Evolutionary conservation across 2,329 filamentous ascomycete species (phyloP), one percentile per base, ranked within the genome.

Genomic region (Diaporthe nobilis): DNA sequence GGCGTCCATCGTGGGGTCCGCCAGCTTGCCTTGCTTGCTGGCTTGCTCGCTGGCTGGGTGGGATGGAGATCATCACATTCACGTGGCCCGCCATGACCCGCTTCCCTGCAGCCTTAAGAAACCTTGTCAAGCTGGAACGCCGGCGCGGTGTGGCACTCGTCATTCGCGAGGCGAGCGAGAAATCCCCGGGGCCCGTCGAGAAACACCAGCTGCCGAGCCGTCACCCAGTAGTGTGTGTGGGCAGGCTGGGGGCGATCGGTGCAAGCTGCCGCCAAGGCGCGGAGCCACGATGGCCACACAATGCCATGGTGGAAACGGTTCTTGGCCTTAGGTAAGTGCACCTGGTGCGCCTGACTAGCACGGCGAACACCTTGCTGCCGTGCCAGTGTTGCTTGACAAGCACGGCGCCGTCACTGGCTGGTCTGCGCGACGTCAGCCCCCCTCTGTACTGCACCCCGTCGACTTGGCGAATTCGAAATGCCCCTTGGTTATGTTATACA

Each of bases 51-150:
- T 25, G 65, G 47, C 13, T 31, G 39, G 22, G 22, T 37, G 65
- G 22, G 22, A 68, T 47, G 42, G 34, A 37, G 65, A 70, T 70
- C 65, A 70, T 42, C 65, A 28, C 37, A 17, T 49, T 42, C 65
- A 70, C 49, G 65, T 70, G 65, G 49, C n/a, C 25, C 49, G 49
- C 49, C 47, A 42, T 55, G 65, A 42, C 65, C 65, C 49, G 65
- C 65, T 20, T 53, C 47, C 63, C 63, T 70, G 49, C 65, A 70
- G 65, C 65, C 65, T 55, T 70, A 28, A 70, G 65, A 55, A 68
- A 70, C 65, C 65, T 55, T 70, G 65, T 70, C 65, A 70, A 70
- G 65, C 65, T 70, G 65, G 65, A 55, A 55, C 49, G n/a, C 15
- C 49, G 65, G 65, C n/a, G 49, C 47, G 49, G 22, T 70, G 65